Evolutionary conservation across 257 asterid species (phyloP), one percentile per base, ranked within the genome.

Genomic region (Solanum okadae): DNA sequence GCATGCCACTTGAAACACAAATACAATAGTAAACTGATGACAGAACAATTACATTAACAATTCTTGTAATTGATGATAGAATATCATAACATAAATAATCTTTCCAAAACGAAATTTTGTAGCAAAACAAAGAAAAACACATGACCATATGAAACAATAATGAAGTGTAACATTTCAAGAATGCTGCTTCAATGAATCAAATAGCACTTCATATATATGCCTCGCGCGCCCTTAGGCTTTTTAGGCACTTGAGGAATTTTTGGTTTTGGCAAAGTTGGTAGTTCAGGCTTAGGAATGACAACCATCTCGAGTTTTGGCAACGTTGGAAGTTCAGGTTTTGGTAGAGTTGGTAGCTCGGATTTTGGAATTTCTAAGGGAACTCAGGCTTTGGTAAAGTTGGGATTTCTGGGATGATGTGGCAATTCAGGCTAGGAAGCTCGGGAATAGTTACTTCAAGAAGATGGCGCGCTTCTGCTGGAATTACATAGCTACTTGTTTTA

Each of bases 261-360:
- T 10, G 83, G 31, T 3, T 75, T 35, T 37, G 83, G 4, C 11
- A 75, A 37, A 22, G 83, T 88, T 5, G 88, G 90, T 35, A 5
- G 40, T 65, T 27, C 56, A 1, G 6, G 85, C 13, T 31, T 71
- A 1, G 91, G 90, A 22, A 71, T 31, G n/a, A 4, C 77, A 71
- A 7, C 40, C 10, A 87, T 9, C 67, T 88, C 89, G 0, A 88
- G 90, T 34, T 86, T 89, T 3, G 91, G 88, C 3, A 89, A 6
- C 0, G 46, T 42, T 27, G 91, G 93, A 85, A 0, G 16, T 42
- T 90, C 88, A 3, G 88, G 91, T 27, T 88, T 84, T 34, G 92
- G 88, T 5, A 89, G 2, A 5, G 56, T 61, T n/a, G 91, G 91
- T 4, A 91, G 20, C 71, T 89, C 86, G 8, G 90, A 88, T 71